A percentile compares a stretch with the other conserved stretches of the same genome.
These are phyloP conservation scores for Kalmanozyma brasiliensis DNA, from an alignment of 1,284 basidiomycete species.

Conservation along the genomic window DNA sequence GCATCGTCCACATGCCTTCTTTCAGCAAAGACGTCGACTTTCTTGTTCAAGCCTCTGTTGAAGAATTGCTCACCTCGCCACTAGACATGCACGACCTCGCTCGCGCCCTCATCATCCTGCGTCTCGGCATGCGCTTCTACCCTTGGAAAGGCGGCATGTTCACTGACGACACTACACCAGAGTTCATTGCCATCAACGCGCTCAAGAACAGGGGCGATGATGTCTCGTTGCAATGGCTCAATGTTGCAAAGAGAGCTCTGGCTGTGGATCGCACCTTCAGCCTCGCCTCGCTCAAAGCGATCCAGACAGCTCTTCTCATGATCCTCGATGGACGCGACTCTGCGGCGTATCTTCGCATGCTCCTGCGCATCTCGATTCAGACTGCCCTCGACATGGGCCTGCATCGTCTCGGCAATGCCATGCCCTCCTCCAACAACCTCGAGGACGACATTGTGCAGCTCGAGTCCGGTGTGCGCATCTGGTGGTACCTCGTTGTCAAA, in stretches of 20 bases:
- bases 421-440: conserved; percentile 20
- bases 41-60: conserved; percentile 30
- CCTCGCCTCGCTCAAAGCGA: conserved; percentile 39
- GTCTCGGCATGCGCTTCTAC: conserved; percentile 57
- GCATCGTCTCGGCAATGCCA: conserved; percentile 50
- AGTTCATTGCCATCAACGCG: conserved; percentile 44
- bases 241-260: conserved; percentile 42
- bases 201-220: conserved; percentile 49
- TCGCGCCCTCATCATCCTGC: conserved; percentile 49
- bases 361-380: conserved; percentile 53
- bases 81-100: conserved; percentile 48
- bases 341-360: conserved; percentile 34
- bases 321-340: conserved; percentile 51
- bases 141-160: conserved; percentile 39
- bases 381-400: conserved; percentile 57
- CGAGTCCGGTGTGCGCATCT: conserved; percentile 54
- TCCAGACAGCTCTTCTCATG: conserved; percentile 55
- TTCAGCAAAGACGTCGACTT: conserved; percentile 38
- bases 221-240: conserved; percentile 42
- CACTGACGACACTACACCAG: conserved; percentile 29
- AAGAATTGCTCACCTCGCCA: conserved; percentile 38
- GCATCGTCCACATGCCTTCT: conserved; percentile 51
- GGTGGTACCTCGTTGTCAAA: conserved; percentile 56
- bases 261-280: conserved; percentile 40
- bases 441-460: conserved; percentile 41